Evolutionary conservation across 192 early-diverging fungal genomes (phyloP).

Genomic region (Backusella macrospora): DNA sequence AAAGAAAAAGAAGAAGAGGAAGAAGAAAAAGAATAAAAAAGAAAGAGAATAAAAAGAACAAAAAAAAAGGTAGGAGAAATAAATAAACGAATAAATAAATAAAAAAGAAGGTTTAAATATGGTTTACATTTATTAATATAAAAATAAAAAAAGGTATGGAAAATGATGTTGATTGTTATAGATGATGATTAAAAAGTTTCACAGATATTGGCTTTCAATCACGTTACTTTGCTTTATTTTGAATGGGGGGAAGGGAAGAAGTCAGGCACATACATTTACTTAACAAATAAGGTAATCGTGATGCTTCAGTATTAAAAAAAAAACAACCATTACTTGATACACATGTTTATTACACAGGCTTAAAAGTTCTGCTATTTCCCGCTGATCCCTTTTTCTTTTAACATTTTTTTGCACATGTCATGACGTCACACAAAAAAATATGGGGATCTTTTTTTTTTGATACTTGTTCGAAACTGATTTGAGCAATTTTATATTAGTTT

Average conservation of each 20-base stretch:
- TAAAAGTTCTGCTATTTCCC: constrained; percentile 3
- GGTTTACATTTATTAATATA: background rate
- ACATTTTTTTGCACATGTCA: background rate
- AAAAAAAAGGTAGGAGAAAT: background rate
- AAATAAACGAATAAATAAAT: background rate
- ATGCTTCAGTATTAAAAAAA: background rate
- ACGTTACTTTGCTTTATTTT: background rate
- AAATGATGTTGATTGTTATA: background rate
- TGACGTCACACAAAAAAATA: constrained; percentile 2
- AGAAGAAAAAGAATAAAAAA: background rate
- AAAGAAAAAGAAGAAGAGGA: background rate
- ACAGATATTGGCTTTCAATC: background rate
- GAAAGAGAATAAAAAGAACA: background rate
- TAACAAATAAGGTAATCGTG: constrained; percentile 3
- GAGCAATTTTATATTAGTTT: background rate
- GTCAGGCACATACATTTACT: background rate
- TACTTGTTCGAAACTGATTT: constrained; percentile 14
- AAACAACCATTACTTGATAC: background rate
- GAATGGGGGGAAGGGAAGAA: background rate
- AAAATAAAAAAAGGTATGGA: background rate
- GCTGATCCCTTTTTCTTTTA: background rate
- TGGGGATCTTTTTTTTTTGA: background rate
- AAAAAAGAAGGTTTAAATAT: background rate
- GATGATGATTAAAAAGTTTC: background rate
- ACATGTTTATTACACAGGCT: constrained; percentile 7